Conservation (phyloP, 768 basidiomycete species). For the Amyloporia xantha region DNA sequence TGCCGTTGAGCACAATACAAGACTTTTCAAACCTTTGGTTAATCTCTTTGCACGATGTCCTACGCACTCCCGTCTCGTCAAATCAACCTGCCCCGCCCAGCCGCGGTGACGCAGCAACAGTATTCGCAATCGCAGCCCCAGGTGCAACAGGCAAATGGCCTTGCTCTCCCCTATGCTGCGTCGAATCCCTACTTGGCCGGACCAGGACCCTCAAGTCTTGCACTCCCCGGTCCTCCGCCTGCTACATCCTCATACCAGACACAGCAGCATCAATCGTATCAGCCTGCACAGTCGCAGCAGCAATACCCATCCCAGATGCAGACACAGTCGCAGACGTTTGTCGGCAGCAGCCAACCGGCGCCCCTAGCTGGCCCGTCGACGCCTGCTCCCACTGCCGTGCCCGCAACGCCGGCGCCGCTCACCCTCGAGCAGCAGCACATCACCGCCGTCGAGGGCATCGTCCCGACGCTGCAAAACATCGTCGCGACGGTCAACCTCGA, state of each 20-base stretch:
- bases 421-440: constrained; percentile 92
- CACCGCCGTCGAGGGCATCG: constrained; percentile 95
- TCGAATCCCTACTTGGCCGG: constrained; percentile 38
- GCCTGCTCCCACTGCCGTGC: constrained; percentile 40
- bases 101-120: constrained; percentile 29
- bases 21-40: neutral
- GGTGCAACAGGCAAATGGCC: constrained; percentile 37
- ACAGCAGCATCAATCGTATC: constrained; percentile 17
- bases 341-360: constrained; percentile 26
- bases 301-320: constrained; percentile 14
- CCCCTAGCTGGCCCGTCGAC: constrained; percentile 55
- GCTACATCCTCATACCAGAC: constrained; percentile 32
- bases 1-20: neutral
- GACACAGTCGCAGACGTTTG: constrained; percentile 18
- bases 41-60: constrained; percentile 30
- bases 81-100: constrained; percentile 68
- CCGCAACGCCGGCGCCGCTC: constrained; percentile 64
- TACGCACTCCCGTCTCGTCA: constrained; percentile 74
- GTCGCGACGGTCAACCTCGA: constrained; percentile 98
- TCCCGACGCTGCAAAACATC: constrained; percentile 99
- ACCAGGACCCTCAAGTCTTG: constrained; percentile 35
- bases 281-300: constrained; percentile 16
- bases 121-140: constrained; percentile 40
- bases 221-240: constrained; percentile 49
- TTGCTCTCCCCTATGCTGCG: constrained; percentile 43